Evolutionary conservation across 768 basidiomycete species (phyloP), one percentile per base, ranked within the genome.

Genomic region (Agaricus subrufescens): DNA sequence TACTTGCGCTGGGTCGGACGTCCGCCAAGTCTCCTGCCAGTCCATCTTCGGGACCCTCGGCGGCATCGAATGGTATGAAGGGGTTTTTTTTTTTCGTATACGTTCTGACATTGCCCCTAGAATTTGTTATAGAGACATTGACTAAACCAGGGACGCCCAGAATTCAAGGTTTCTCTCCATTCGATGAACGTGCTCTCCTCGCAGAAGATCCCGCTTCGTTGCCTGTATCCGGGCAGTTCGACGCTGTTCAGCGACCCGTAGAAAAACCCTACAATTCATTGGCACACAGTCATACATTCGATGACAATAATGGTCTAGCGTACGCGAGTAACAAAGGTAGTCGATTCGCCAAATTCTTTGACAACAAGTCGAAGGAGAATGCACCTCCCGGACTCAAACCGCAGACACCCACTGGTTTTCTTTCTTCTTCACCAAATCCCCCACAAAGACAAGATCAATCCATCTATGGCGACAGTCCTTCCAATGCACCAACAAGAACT

Each of bases 301-400:
- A 56, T 14, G 55, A 56, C 25, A 38, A 15, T 29, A 50, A 37
- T n/a, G 34, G 48, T 12, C 27, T 37, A 14, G 76, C 79, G 31
- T 73, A 80, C 64, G 74, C 81, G 12, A 71, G 75, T 31, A 77
- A 76, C 26, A 90, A 86, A 67, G 90, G 90, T 40, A 92, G 90
- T 65, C 84, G 91, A 38, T 88, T 92, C 67, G 91, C 89, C 31
- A 93, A 91, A 66, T 91, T 91, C 69, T 93, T 92, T 60, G 90
- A 92, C 61, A 79, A 79, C n/a, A 91, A 89, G 67, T 69, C 72
- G 26, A 78, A 77, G 59, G 84, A 85, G 12, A 63, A 62, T 19
- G 61, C 60, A 30, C 49, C 64, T 19, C 58, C 69, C 39, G 60
- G 70, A 31, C 62, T 71, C 14, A 82, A 81, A 57, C 61, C 71